These are phyloP conservation scores for Bullera alba DNA, from an alignment of 768 basidiomycete genomes.

Conservation along the genomic window DNA sequence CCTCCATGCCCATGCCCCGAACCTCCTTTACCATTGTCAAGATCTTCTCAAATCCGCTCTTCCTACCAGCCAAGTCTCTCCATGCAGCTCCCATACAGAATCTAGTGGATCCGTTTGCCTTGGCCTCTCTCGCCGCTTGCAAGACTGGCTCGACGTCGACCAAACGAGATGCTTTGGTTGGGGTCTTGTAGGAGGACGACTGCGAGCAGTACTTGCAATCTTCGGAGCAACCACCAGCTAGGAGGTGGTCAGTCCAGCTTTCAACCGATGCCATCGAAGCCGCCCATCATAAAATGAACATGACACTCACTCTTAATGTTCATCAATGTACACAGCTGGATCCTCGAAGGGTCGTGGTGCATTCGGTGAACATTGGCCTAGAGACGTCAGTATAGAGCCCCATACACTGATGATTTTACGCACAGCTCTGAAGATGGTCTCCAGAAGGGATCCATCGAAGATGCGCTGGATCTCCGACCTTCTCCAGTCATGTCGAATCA, in stretches of 20 bases:
- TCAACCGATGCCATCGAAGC: not conserved
- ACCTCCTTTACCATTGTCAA: constrained; percentile 71
- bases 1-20: constrained; percentile 93
- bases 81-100: constrained; percentile 99
- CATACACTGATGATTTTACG: constrained; percentile 5
- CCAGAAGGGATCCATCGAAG: constrained; percentile 77
- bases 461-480: constrained; percentile 74
- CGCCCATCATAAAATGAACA: not conserved
- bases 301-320: constrained; percentile 88
- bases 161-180: constrained; percentile 79
- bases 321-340: constrained; percentile 95
- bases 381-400: not conserved
- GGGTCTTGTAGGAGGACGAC: constrained; percentile 82
- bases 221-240: constrained; percentile 91
- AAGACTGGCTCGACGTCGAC: constrained; percentile 87
- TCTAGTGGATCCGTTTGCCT: constrained; percentile 90
- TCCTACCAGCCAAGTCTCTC: constrained; percentile 87
- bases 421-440: constrained; percentile 77
- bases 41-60: constrained; percentile 87
- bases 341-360: constrained; percentile 78
- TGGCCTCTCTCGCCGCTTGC: constrained; percentile 84
- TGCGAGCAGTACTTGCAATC: constrained; percentile 99
- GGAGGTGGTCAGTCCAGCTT: constrained; percentile 7
- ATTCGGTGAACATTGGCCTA: constrained; percentile 67
- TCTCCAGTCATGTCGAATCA: constrained; percentile 62